Conservation (phyloP, 169 alveolate genomes). For the Plasmodium knowlesi region DNA sequence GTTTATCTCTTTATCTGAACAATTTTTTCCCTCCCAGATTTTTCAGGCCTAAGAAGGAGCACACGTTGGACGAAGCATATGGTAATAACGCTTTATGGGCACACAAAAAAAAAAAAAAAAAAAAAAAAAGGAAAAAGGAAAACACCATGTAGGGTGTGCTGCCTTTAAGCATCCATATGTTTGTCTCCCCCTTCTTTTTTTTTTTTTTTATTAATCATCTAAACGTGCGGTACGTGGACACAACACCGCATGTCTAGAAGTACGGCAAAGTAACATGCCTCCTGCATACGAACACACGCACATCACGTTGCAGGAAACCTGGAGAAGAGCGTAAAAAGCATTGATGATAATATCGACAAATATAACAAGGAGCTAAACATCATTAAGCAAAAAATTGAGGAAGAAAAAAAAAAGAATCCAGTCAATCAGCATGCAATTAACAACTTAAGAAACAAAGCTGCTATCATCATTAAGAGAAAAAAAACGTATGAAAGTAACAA, state of each 20-base stretch:
- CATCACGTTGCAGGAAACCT: conserved; percentile 22
- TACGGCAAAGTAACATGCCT: neutral
- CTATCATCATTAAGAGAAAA: conserved; percentile 37
- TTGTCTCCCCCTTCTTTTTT: neutral
- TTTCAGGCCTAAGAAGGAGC: conserved; percentile 53
- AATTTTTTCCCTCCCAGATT: conserved; percentile 10
- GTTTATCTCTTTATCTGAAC: neutral
- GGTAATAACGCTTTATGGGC: conserved; percentile 18
- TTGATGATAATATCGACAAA: conserved; percentile 57
- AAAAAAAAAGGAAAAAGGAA: neutral
- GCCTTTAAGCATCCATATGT: neutral
- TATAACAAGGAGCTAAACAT: conserved; percentile 70
- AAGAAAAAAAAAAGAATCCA: conserved; percentile 64
- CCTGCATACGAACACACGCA: neutral
- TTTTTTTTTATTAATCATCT: neutral
- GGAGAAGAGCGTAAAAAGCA: conserved; percentile 53
- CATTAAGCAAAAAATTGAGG: conserved; percentile 73
- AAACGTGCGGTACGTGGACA: neutral
- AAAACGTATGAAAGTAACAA: conserved; percentile 65
- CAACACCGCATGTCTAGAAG: neutral
- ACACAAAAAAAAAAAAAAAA: neutral
- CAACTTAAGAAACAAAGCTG: conserved; percentile 68
- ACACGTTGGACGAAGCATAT: conserved; percentile 65
- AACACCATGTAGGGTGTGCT: neutral
- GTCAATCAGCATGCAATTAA: conserved; percentile 47